A percentile compares a stretch with the other conserved stretches of the same genome.
Evolutionary conservation across 768 basidiomycete genomes (phyloP).

Genomic region (Hypholoma sublateritium): DNA sequence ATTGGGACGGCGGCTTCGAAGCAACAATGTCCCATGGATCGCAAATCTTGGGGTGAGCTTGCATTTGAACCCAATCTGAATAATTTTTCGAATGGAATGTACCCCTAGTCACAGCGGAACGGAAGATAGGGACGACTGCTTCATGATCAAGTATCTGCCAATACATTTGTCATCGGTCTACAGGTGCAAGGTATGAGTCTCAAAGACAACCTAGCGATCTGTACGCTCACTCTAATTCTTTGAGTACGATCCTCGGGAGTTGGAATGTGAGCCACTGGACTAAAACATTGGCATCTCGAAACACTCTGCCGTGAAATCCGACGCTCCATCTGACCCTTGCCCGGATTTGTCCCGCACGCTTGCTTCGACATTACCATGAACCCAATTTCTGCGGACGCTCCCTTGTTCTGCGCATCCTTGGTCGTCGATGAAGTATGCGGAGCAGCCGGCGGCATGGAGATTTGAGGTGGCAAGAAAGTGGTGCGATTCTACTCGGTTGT

Average conservation of each 20-base stretch:
- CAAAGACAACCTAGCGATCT: neutral
- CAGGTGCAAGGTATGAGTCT: neutral
- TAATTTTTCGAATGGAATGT: neutral
- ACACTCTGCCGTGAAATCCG: constrained; percentile 28
- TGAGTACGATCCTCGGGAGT: constrained; percentile 33
- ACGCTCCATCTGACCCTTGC: constrained; percentile 40
- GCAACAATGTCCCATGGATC: constrained; percentile 98
- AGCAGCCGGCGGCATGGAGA: constrained; percentile 27
- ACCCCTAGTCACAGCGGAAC: constrained; percentile 11
- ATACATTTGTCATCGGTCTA: neutral
- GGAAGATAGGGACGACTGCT: constrained; percentile 12
- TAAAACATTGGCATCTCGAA: constrained; percentile 30
- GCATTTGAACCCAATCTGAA: neutral
- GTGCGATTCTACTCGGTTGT: constrained; percentile 30
- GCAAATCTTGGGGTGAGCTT: constrained; percentile 84
- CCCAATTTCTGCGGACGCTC: constrained; percentile 20
- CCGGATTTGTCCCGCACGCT: constrained; percentile 44
- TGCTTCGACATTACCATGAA: constrained; percentile 32
- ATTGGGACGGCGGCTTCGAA: constrained; percentile 86
- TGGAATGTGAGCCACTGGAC: constrained; percentile 25
- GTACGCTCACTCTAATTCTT: neutral
- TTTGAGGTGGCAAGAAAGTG: constrained; percentile 31
- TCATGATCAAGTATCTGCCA: neutral
- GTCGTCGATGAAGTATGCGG: constrained; percentile 37
- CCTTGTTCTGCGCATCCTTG: constrained; percentile 32